Conservation (phyloP, 2,329 filamentous ascomycete species). For the Epichloe sp. region DNA sequence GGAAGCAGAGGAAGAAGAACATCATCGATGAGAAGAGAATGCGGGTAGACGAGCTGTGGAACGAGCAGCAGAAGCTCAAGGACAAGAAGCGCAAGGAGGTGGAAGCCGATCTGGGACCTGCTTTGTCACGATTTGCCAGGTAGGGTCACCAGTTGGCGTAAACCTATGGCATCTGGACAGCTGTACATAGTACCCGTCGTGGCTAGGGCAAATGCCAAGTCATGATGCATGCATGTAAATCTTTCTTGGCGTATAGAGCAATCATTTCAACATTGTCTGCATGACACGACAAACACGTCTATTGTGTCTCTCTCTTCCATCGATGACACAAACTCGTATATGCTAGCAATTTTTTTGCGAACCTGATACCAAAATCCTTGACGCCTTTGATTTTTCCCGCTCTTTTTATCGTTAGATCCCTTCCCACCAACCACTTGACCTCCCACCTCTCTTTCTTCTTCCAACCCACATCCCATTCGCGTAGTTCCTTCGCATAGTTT, state of each 20-base stretch:
- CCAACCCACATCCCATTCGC: too few relatives aligned
- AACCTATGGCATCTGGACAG: neutral
- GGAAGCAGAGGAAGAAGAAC: constrained; percentile 87
- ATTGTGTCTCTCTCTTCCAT: neutral
- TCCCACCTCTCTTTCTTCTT: too few relatives aligned
- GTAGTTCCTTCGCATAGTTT: too few relatives aligned
- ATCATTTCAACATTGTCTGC: neutral
- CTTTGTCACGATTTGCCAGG: constrained; percentile 71
- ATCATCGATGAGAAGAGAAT: constrained; percentile 92
- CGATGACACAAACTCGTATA: neutral
- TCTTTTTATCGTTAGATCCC: neutral
- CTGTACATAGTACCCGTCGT: constrained; percentile 10
- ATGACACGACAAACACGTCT: neutral
- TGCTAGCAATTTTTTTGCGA: neutral
- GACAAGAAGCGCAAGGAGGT: constrained; percentile 49
- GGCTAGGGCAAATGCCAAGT: neutral
- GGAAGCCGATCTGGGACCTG: constrained; percentile 68
- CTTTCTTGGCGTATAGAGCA: neutral
- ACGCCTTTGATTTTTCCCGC: neutral
- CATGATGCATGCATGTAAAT: neutral
- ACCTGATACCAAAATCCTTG: neutral
- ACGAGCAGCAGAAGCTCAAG: constrained; percentile 55
- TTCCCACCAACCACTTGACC: neutral
- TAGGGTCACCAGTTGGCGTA: constrained; percentile 44
- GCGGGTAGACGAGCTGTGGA: constrained; percentile 71